phyloP scores from a whole-genome alignment of 2,329 filamentous ascomycete genomes.

The Neofusicoccum parvum region DNA sequence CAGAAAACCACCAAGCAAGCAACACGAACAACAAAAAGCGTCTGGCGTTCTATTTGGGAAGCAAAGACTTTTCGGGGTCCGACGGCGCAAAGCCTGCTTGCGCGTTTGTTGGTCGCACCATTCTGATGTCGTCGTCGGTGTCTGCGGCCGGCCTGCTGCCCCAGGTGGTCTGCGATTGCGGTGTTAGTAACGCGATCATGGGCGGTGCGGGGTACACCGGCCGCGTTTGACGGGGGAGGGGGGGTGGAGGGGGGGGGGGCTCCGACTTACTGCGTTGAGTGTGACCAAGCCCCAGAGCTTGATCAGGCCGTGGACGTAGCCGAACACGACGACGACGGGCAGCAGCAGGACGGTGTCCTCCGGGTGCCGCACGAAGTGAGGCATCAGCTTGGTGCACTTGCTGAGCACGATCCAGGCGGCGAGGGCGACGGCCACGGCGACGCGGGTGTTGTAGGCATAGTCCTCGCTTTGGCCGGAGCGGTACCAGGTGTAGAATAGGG shows the following conservation, averaged over 20 bases:
- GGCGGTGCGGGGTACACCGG: constrained; percentile 15
- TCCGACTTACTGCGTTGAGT: constrained; percentile 46
- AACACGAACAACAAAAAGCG: constrained; percentile 11
- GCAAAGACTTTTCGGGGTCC: constrained; percentile 19
- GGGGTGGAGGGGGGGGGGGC: too few species aligned
- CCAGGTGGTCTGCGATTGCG: constrained; percentile 76
- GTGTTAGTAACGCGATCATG: constrained; percentile 10
- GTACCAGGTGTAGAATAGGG: constrained; percentile 57
- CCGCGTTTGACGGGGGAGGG: not conserved
- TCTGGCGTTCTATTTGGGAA: constrained; percentile 19
- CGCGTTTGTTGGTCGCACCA: constrained; percentile 26
- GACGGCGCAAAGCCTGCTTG: constrained; percentile 1
- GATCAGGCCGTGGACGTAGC: constrained; percentile 89
- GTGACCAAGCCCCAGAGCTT: constrained; percentile 87
- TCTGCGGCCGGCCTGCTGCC: constrained; percentile 92
- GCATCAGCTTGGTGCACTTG: constrained; percentile 88
- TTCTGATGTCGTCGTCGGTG: constrained; percentile 58
- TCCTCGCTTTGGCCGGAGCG: constrained; percentile 27
- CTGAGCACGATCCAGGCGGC: constrained; percentile 65
- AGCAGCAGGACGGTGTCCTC: constrained; percentile 72
- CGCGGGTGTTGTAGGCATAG: not conserved
- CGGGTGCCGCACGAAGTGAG: constrained; percentile 82
- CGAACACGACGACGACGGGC: constrained; percentile 85
- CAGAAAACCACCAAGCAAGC: constrained; percentile 17
- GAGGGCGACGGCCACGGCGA: constrained; percentile 34